phyloP scores from a whole-genome alignment of 2,329 filamentous ascomycete genomes.

The Ceratocystis albifundus region DNA sequence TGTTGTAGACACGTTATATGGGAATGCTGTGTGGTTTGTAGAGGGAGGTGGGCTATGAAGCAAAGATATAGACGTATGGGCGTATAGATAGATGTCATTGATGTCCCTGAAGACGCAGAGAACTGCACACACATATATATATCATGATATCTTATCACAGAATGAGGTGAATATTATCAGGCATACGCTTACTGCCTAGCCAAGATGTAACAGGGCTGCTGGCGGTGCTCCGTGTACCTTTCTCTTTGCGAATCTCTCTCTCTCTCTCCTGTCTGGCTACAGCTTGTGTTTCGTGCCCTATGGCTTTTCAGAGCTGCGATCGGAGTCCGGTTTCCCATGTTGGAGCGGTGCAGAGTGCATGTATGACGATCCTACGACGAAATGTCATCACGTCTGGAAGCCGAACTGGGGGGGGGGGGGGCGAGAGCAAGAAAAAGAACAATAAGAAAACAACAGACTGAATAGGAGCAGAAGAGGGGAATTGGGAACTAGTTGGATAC shows the following conservation, averaged over 20 bases:
- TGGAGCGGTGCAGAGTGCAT: not conserved
- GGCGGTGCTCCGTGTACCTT: not conserved
- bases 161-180: not conserved
- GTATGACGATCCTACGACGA: not conserved
- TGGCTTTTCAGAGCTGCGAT: not conserved
- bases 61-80: not conserved
- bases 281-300: too few relatives aligned
- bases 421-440: not conserved
- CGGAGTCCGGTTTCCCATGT: not conserved
- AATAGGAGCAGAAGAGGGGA: not conserved
- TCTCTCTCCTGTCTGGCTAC: not conserved
- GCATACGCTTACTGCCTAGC: not conserved
- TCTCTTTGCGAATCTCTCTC: too few relatives aligned
- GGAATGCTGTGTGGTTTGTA: too few relatives aligned
- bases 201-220: not conserved
- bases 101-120: not conserved
- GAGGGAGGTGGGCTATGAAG: too few relatives aligned
- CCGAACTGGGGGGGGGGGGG: too few relatives aligned
- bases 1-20: too few relatives aligned
- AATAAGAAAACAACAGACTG: not conserved
- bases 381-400: not conserved
- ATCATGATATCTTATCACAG: not conserved
- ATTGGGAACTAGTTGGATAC: not conserved
- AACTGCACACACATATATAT: not conserved
- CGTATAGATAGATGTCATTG: not conserved